These are phyloP conservation scores for Tricholomella constricta DNA, from an alignment of 768 basidiomycete genomes.

Conservation along the genomic window DNA sequence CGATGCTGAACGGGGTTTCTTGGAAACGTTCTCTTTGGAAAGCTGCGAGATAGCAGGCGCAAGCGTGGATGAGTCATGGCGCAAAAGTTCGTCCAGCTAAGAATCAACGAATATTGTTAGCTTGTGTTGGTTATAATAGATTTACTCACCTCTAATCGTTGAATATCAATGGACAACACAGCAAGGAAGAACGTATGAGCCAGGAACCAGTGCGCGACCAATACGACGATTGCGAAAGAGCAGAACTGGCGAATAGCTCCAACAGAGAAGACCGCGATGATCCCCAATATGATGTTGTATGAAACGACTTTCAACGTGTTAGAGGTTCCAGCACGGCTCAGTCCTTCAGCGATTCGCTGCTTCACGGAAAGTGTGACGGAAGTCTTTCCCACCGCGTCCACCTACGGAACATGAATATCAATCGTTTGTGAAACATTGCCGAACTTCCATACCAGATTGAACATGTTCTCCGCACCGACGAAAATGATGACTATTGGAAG, in stretches of 20 bases:
- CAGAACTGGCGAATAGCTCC: conserved; percentile 93
- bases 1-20: conserved; percentile 46
- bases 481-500: conserved; percentile 94
- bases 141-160: conserved; percentile 75
- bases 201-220: conserved; percentile 97
- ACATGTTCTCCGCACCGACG: conserved; percentile 98
- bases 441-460: conserved; percentile 68
- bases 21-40: conserved; percentile 29
- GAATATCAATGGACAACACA: conserved; percentile 93
- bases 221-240: conserved; percentile 88
- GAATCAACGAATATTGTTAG: conserved; percentile 5
- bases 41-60: conserved; percentile 42
- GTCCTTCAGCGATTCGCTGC: conserved; percentile 86
- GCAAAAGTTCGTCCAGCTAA: conserved; percentile 83
- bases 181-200: conserved; percentile 96
- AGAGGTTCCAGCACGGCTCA: conserved; percentile 86
- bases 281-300: conserved; percentile 78
- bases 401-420: conserved; percentile 45
- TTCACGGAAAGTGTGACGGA: conserved; percentile 87
- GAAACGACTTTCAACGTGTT: conserved; percentile 91
- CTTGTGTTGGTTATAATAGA: not conserved
- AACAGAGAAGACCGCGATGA: conserved; percentile 71
- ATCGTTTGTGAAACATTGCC: not conserved
- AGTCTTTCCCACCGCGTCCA: conserved; percentile 83
- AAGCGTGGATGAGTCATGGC: conserved; percentile 60